Evolutionary conservation across 2,329 filamentous ascomycete species (phyloP), one percentile per base, ranked within the genome.

Genomic region (Xenoacremonium recifei): DNA sequence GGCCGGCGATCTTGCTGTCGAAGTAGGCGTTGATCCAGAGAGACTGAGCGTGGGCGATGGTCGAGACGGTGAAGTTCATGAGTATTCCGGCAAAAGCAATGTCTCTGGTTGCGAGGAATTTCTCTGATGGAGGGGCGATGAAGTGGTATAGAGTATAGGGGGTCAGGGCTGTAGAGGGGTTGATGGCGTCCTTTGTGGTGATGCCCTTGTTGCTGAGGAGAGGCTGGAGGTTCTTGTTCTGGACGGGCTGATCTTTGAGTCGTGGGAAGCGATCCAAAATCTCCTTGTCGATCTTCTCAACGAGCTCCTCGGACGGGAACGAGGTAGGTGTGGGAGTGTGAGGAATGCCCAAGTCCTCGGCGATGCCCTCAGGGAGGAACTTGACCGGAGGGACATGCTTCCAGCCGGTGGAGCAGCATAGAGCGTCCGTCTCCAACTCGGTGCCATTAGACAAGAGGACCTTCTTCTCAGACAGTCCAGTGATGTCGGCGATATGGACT

Each of bases 11-110:
- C 33, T 55, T 51, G 18, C 55, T 55, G 3, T 60, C 53, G 37
- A 91, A 76, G 57, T 81, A 89, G 1, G 85, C 83, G 0, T 73
- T 69, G 21, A 85, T 71, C 83, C 83, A 87, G 3, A 86, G 66
- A 1, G 77, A 76, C 54, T 78, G 75, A 2, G 68, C 50, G 40
- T 76, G 69, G 0, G 70, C 64, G n/a, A 64, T 58, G 3, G 69
- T 66, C 2, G 63, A 51, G 6, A 67, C 70, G 18, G 64, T 63
- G 38, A 75, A 68, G 44, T 70, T 73, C 50, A 67, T 63, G 16
- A 72, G 41, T 9, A 63, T 57, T 9, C 75, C 75, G 1, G 64
- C 61, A 39, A 79, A 77, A 0, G 68, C 72, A 25, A 75, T 61
- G 39, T 75, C 59, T 15, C 57, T 47, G 6, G 49, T 58, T 15